phyloP scores from a whole-genome alignment of 169 alveolate species.

The Plasmodium coatneyi region DNA sequence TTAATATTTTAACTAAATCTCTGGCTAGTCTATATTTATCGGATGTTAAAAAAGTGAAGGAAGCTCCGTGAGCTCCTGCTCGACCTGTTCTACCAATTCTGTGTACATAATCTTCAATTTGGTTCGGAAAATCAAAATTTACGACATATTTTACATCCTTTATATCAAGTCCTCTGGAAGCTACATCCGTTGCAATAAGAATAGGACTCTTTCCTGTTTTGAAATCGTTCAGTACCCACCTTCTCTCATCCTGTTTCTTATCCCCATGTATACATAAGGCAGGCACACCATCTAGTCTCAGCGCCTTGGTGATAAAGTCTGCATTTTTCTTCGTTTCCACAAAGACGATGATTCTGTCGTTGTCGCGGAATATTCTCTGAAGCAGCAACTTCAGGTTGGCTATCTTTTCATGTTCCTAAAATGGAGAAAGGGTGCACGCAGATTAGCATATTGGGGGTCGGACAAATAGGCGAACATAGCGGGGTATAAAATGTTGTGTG shows the following conservation, averaged over 20 bases:
- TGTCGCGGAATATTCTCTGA: constrained; percentile 57
- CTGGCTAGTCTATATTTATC: constrained; percentile 93
- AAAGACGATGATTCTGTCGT: constrained; percentile 75
- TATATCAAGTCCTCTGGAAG: constrained; percentile 99
- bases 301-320: constrained; percentile 90
- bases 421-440: background rate
- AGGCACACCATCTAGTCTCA: constrained; percentile 94
- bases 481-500: background rate
- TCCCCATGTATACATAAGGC: constrained; percentile 98
- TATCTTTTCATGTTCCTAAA: constrained; percentile 73
- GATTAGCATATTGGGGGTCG: background rate
- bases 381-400: constrained; percentile 33
- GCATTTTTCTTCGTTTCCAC: constrained; percentile 85
- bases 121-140: constrained; percentile 98
- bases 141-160: constrained; percentile 96
- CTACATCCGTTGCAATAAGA: constrained; percentile 99
- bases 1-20: constrained; percentile 93
- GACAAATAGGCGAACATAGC: background rate
- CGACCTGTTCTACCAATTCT: constrained; percentile 98
- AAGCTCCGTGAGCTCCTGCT: constrained; percentile 95
- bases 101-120: constrained; percentile 98
- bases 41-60: constrained; percentile 94
- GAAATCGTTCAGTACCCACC: constrained; percentile 94
- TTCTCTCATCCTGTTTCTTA: constrained; percentile 95
- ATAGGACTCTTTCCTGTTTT: constrained; percentile 95